These are phyloP conservation scores for Capsicum baccatum DNA, from an alignment of 257 asterid genomes.

Conservation along the genomic window DNA sequence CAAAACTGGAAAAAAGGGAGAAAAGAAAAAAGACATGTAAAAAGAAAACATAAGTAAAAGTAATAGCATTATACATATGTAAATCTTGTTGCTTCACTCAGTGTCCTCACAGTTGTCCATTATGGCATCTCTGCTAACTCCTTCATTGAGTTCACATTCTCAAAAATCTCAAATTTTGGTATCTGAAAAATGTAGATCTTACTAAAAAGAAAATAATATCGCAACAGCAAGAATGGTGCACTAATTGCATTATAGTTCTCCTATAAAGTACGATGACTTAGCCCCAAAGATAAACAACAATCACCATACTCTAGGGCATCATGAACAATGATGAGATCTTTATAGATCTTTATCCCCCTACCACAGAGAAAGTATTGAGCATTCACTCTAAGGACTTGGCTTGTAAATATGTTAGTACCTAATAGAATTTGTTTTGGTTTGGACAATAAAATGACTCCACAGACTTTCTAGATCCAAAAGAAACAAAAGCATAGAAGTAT, in stretches of 20 bases:
- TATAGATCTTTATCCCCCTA: conserved; percentile 95
- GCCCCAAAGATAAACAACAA: conserved; percentile 91
- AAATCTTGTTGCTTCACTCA: conserved; percentile 96
- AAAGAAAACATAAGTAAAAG: conserved; percentile 2
- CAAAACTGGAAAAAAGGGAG: not conserved
- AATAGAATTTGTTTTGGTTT: not conserved
- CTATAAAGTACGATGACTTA: conserved; percentile 43
- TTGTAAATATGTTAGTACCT: not conserved
- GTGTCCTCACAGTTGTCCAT: conserved; percentile 92
- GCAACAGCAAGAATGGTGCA: not conserved
- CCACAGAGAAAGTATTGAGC: conserved; percentile 35
- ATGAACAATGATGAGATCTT: conserved; percentile 91
- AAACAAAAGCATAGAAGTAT: not conserved
- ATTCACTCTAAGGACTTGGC: not conserved
- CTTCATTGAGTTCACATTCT: conserved; percentile 81
- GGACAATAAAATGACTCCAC: conserved; percentile 9
- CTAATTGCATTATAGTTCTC: not conserved
- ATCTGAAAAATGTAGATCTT: conserved; percentile 52
- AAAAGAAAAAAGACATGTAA: not conserved
- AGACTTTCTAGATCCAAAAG: not conserved
- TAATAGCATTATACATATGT: conserved; percentile 60
- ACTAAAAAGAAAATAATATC: conserved; percentile 24
- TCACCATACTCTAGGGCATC: conserved; percentile 92
- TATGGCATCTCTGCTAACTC: conserved; percentile 94
- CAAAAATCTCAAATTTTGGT: conserved; percentile 95